Conservation (phyloP, 495 filamentous ascomycete genomes). For the Penicillium lagena region DNA sequence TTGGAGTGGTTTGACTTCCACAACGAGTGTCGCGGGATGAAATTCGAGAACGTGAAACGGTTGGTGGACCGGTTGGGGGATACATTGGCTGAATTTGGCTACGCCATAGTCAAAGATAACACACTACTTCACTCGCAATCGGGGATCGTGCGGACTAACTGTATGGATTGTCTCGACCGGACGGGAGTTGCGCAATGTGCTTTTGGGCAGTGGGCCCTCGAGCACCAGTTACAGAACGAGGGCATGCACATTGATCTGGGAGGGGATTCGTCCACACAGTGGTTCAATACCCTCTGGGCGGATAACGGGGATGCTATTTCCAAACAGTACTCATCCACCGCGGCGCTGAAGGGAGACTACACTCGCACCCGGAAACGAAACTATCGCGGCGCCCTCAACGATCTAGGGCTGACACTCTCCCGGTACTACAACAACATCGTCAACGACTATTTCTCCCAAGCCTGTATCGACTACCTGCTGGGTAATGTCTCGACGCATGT, state of each 20-base stretch:
- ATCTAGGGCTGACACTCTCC: conserved; percentile 81
- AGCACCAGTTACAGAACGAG: conserved; percentile 67
- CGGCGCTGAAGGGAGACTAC: conserved; percentile 91
- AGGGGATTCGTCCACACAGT: conserved; percentile 64
- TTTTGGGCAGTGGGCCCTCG: conserved; percentile 68
- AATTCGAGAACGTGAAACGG: conserved; percentile 83
- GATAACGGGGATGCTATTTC: conserved; percentile 73
- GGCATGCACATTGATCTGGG: conserved; percentile 65
- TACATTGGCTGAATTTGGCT: conserved; percentile 58
- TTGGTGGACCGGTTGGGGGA: conserved; percentile 63
- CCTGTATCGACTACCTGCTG: conserved; percentile 88
- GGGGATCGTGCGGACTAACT: conserved; percentile 83
- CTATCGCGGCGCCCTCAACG: conserved; percentile 87
- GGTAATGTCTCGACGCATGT: conserved; percentile 77
- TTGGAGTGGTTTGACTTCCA: conserved; percentile 99
- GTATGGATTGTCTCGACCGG: conserved; percentile 95
- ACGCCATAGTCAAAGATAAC: conserved; percentile 50
- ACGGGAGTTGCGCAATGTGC: conserved; percentile 93
- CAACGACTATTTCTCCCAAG: conserved; percentile 93
- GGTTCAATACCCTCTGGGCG: conserved; percentile 95
- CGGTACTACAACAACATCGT: conserved; percentile 70
- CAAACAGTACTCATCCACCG: conserved; percentile 74
- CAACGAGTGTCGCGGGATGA: conserved; percentile 85
- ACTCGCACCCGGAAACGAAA: conserved; percentile 86
- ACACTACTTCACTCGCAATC: conserved; percentile 50